Evolutionary conservation across 768 basidiomycete genomes (phyloP), one percentile per base, ranked within the genome.

Genomic region (Pleurotus djamor): DNA sequence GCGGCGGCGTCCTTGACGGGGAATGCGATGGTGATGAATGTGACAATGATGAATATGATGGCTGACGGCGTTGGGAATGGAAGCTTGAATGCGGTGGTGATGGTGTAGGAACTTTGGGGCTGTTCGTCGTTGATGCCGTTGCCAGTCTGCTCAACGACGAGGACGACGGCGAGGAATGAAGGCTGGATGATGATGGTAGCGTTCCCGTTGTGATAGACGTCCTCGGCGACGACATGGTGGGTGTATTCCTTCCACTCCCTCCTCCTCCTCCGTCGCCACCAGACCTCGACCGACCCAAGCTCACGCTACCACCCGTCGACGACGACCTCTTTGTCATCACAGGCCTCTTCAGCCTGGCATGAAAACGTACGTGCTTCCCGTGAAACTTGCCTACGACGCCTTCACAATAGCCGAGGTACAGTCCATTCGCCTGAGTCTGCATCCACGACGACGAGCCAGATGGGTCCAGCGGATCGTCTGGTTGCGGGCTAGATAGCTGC

Each of bases 321-420:
- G 82, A 83, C 1, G 77, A 74, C 1, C 91, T 83, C 71, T 89
- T 92, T 3, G 90, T 82, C 79, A 89, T 87, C 62, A 94, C 76
- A 0, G 91, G 89, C 57, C 84, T 86, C 77, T 95, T 94, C 61
- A 95, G 81, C 63, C 85, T 89, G 2, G 81, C 77, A 60, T 85
- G 85, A 66, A 94, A 91, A 5, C 74, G 81, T 8, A 95, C 92
- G 59, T 87, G 75, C 17, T 70, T 63, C 0, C 81, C 85, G 14
- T 74, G 72, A 67, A 95, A 94, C 4, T 84, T 80, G 8, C 92
- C 92, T 2, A 94, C 89, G 55, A 94, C 89, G 55, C 88, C 92
- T 73, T 95, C 92, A 67, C 92, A 95, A 64, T 87, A 90, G 4
- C 93, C 92, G 91, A 61, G 44, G 16, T 92, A 64, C n/a, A 41